Base-by-base conservation (phyloP, 352 stramenopile species). In the Phytopythium delawarense region DNA sequence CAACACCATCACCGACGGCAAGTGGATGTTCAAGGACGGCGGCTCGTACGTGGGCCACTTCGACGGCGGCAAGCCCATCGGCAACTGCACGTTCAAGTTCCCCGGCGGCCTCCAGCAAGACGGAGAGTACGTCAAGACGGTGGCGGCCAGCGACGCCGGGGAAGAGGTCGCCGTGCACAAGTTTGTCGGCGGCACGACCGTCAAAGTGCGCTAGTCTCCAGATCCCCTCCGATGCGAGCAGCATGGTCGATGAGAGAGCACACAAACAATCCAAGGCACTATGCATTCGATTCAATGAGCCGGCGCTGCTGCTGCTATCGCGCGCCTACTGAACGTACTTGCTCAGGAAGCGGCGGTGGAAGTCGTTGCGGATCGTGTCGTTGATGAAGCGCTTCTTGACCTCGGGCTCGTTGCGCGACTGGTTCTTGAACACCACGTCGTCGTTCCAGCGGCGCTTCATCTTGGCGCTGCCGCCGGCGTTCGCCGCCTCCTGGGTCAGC, bases 391-490 rank as follows among this genome's bases (percentile, higher is more conserved):
- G 87, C 71, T 99, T 99, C 74, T 93, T 96, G 42, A 96, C 75
- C 70, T 98, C 84, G 7, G 92, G 92, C 70, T 99, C 97, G 62
- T 92, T 92, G 64, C 94, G 90, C 23, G 96, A 97, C 75, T 98
- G 92, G 80, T 99, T 99, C 65, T 98, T 98, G 87, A 99, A 99
- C 30, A 99, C 96, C 20, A 99, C 97, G 78, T 99, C 98, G 69
- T 99, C 97, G 81, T 99, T 99, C 98, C 98, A 99, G 58, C 92
- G 92, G 42, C 96, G 82, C 72, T 98, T 98, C 75, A 98, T 87
- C 64, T 83, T 85, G 51, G 81, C 70, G 51, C 74, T 79, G 52
- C 76, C 61, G 49, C 49, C 39, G 49, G 54, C n/a, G 21, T 21
- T 44, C 57, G 42, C 60, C 71, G 77, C 67, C 28, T 64, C 62